phyloP scores from a whole-genome alignment of 768 basidiomycete genomes.

The Tylopilus sp. region DNA sequence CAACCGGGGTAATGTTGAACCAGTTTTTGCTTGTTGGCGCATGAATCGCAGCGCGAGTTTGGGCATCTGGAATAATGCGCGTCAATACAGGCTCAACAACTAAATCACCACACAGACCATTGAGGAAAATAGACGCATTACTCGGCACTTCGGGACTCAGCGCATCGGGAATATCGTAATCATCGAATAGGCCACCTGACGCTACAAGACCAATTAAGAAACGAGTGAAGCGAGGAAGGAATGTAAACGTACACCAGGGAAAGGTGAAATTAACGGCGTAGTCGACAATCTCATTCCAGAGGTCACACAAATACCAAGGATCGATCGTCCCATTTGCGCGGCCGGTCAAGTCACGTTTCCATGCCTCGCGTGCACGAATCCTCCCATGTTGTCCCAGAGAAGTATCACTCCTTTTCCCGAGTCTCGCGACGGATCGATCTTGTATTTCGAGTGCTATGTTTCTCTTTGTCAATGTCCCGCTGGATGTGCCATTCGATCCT shows the following conservation, averaged over 20 bases:
- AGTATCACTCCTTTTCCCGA: too few relatives aligned
- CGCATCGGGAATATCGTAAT: constrained; percentile 46
- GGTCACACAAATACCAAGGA: constrained; percentile 58
- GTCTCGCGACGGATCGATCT: too few relatives aligned
- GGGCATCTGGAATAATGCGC: constrained; percentile 38
- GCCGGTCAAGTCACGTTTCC: constrained; percentile 48
- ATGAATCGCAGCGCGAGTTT: constrained; percentile 55
- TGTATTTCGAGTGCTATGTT: too few relatives aligned
- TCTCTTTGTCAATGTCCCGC: too few relatives aligned
- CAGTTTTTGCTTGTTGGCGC: constrained; percentile 61
- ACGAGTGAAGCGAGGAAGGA: neutral
- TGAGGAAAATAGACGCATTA: constrained; percentile 56
- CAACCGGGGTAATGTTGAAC: constrained; percentile 22
- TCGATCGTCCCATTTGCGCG: constrained; percentile 57
- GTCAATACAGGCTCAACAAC: constrained; percentile 42
- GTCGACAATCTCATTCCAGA: constrained; percentile 61
- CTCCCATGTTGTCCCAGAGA: too few relatives aligned
- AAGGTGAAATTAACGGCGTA: constrained; percentile 69
- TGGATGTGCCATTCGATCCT: too few relatives aligned
- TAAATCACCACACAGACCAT: constrained; percentile 48
- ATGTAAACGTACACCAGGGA: constrained; percentile 45
- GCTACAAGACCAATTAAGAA: neutral
- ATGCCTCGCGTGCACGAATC: constrained; percentile 19
- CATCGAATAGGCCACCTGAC: constrained; percentile 35
- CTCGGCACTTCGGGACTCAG: constrained; percentile 41